Evolutionary conservation across 805 yeast genomes (phyloP).

Genomic region (Kuraishia ogatae): DNA sequence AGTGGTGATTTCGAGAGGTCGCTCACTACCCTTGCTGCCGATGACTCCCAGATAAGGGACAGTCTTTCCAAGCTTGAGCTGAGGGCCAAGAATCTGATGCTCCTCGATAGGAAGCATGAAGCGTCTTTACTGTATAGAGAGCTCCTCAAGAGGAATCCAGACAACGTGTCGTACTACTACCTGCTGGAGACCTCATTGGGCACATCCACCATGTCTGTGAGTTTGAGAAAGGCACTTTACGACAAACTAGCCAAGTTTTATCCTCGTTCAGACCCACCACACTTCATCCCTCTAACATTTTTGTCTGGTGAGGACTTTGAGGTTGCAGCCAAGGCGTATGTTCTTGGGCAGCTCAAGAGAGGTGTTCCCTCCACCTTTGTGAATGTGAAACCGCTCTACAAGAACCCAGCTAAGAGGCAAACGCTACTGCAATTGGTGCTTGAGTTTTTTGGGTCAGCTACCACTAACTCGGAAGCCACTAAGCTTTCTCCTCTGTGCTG

Average conservation of each 20-base stretch:
- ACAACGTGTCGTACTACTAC: conserved; percentile 55
- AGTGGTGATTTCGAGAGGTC: conserved; percentile 60
- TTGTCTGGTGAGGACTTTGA: conserved; percentile 41
- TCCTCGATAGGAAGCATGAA: conserved; percentile 47
- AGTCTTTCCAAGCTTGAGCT: conserved; percentile 54
- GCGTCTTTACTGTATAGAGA: conserved; percentile 63
- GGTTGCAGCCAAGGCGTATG: conserved; percentile 40
- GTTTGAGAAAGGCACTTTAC: conserved; percentile 52
- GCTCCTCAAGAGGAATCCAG: conserved; percentile 81
- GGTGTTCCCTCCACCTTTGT: conserved; percentile 91
- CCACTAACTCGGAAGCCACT: conserved; percentile 12
- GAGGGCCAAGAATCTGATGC: conserved; percentile 54
- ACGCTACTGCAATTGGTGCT: conserved; percentile 45
- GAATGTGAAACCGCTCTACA: conserved; percentile 74
- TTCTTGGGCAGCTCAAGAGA: conserved; percentile 53
- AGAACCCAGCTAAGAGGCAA: conserved; percentile 26
- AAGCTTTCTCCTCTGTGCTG: conserved; percentile 30
- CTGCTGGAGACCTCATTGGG: conserved; percentile 60
- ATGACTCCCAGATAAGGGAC: conserved; percentile 39
- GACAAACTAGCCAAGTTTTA: conserved; percentile 57
- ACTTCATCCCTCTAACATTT: conserved; percentile 69
- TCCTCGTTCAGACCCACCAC: conserved; percentile 79
- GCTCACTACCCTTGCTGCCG: conserved; percentile 40
- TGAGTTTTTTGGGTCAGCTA: conserved; percentile 30
- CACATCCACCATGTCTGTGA: conserved; percentile 33